A percentile compares a stretch with the other conserved stretches of the same genome.
Evolutionary conservation across 768 basidiomycete genomes (phyloP).

Genomic region (Lactarius pseudohatsudake): DNA sequence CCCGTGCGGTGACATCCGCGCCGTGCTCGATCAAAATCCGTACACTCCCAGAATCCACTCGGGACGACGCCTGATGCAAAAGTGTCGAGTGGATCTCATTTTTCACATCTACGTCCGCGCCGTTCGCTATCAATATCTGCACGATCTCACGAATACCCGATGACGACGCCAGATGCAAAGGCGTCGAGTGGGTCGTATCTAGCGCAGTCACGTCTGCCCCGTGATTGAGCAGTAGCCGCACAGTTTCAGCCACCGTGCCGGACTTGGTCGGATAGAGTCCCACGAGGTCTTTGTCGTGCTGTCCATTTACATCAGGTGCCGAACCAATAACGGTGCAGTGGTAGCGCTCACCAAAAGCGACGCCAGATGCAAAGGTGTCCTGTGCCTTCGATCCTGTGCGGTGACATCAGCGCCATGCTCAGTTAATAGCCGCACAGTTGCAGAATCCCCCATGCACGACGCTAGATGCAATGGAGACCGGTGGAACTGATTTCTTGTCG

Average conservation of each 20-base stretch:
- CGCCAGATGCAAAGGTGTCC: too few relatives aligned
- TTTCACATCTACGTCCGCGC: background rate
- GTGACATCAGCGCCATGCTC: too few relatives aligned
- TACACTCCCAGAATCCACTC: too few relatives aligned
- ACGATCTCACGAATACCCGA: background rate
- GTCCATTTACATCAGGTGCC: too few relatives aligned
- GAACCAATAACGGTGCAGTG: too few relatives aligned
- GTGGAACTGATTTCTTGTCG: too few relatives aligned
- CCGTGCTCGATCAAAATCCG: background rate
- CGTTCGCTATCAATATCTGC: background rate
- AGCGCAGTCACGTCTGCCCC: background rate
- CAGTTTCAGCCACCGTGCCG: too few relatives aligned
- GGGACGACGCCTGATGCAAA: background rate
- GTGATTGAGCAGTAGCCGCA: background rate
- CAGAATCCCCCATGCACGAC: background rate
- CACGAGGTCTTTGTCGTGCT: too few relatives aligned
- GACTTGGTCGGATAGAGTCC: too few relatives aligned
- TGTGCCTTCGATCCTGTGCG: too few relatives aligned
- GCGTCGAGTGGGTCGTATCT: background rate
- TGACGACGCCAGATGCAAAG: background rate
- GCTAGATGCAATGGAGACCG: background rate
- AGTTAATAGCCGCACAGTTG: background rate
- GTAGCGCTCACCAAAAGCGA: too few relatives aligned
- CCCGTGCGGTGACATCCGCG: background rate
- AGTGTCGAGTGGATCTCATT: background rate